phyloP scores from a whole-genome alignment of 106 monocot species.

The Dendrobium nobile region DNA sequence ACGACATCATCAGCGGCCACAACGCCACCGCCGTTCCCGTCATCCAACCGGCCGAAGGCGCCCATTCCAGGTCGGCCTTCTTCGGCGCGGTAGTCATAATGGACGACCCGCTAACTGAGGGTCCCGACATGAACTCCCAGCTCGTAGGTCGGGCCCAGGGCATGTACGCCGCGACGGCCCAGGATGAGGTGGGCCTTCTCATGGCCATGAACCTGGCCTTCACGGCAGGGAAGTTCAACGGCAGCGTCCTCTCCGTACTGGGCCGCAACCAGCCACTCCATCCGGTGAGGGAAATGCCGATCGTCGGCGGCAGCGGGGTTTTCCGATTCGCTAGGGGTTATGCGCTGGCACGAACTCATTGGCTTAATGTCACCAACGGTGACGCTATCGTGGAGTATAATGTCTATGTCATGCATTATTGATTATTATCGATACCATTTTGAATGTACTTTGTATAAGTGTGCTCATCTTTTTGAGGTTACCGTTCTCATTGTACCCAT shows the following conservation, averaged over 20 bases:
- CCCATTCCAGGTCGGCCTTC: background rate
- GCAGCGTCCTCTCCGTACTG: conserved; percentile 32
- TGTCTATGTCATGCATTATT: conserved; percentile 23
- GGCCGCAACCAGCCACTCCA: conserved; percentile 24
- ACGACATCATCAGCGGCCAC: conserved; percentile 22
- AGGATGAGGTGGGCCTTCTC: conserved; percentile 16
- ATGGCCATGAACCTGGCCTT: conserved; percentile 24
- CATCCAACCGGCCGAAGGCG: background rate
- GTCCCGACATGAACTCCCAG: conserved; percentile 13
- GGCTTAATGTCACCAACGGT: conserved; percentile 2
- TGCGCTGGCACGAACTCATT: conserved; percentile 12
- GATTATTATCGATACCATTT: too few relatives aligned
- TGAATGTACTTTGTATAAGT: too few relatives aligned
- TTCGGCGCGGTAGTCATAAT: conserved; percentile 24
- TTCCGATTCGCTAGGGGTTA: conserved; percentile 24
- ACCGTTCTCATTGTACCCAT: too few relatives aligned
- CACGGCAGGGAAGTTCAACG: conserved; percentile 22
- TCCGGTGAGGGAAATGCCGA: conserved; percentile 28
- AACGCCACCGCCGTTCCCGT: conserved; percentile 19
- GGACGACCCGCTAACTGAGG: conserved; percentile 19
- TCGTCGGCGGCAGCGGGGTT: conserved; percentile 28
- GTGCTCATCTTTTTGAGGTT: too few relatives aligned
- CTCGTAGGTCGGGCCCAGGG: conserved; percentile 23
- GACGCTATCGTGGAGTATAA: conserved; percentile 16
- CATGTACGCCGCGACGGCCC: conserved; percentile 14